phyloP scores from a whole-genome alignment of 2,329 filamentous ascomycete species.

The Neonectria ditissima region DNA sequence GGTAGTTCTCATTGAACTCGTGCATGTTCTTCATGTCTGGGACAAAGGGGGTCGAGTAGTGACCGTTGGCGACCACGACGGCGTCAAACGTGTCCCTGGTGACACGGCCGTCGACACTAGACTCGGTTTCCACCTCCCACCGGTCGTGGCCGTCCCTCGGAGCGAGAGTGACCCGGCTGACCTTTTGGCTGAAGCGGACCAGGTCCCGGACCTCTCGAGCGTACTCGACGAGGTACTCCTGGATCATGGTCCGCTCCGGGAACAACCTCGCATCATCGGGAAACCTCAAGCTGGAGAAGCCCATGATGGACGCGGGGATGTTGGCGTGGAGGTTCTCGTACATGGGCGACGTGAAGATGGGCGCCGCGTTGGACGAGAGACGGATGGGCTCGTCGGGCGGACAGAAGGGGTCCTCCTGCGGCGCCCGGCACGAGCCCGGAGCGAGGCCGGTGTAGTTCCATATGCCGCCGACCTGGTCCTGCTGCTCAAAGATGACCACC shows the following conservation, averaged over 20 bases:
- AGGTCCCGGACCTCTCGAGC: constrained; percentile 74
- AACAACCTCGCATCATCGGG: constrained; percentile 75
- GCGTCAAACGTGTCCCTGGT: constrained; percentile 73
- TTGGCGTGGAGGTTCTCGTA: constrained; percentile 89
- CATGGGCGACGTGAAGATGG: constrained; percentile 83
- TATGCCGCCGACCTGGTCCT: constrained; percentile 79
- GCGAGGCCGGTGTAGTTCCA: constrained; percentile 80
- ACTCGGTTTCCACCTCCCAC: constrained; percentile 72
- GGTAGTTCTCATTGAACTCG: constrained; percentile 70
- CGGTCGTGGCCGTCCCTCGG: constrained; percentile 50
- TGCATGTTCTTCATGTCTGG: constrained; percentile 71
- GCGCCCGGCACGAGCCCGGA: constrained; percentile 65
- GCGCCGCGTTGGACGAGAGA: constrained; percentile 52
- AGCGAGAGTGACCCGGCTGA: constrained; percentile 66
- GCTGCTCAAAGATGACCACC: constrained; percentile 86
- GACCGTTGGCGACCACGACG: constrained; percentile 79
- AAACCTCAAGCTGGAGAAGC: constrained; percentile 78
- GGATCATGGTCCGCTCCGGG: constrained; percentile 77
- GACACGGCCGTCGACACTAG: constrained; percentile 58
- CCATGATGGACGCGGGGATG: constrained; percentile 85
- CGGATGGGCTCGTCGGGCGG: constrained; percentile 73
- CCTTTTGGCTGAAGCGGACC: constrained; percentile 77
- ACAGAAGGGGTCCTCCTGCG: constrained; percentile 75
- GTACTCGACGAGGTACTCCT: constrained; percentile 80
- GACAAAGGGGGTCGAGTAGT: constrained; percentile 77